Base-by-base conservation (phyloP, 2,329 filamentous ascomycete species). In the Xylaria sp. region DNA sequence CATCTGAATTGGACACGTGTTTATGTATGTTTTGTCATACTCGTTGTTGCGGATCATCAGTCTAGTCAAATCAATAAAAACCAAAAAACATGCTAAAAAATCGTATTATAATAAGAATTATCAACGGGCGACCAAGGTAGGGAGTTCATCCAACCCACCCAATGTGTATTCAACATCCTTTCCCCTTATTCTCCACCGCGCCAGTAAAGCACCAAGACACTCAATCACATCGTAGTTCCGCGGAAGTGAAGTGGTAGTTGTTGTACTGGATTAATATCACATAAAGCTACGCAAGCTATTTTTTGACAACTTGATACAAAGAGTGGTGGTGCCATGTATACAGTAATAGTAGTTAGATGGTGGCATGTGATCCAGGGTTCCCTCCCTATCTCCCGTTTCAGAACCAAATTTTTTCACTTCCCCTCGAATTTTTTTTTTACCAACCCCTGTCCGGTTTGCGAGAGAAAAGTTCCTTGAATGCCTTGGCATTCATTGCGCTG, bases 361-460 rank as follows among this genome's bases (percentile, higher is more conserved):
- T 50, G 34, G 43, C 41, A 39, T 34, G 45, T 45, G 48, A 53
- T 45, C 25, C 25, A 18, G 41, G 18, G 28, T 62, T 41, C 12
- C 25, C 34, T 25, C 53, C 34, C 34, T 55, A 12, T 28, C 9
- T 52, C n/a, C n/a, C 45, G 30, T 52, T 36, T 25, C 50, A 13
- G 55, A 57, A 28, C 30, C 48, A 41, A 45, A 25, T 39, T 62
- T 62, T 59, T 56, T 7, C 55, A 18, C 34, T 41, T 25, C 48
- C 48, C 39, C 36, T 15, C 0, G 15, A 18, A 13, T 15, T 39
- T 45, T 53, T 32, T 45, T 48, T 60, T 53, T 32, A 52, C 64
- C 60, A 67, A 60, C 36, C 58, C 67, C 60, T 18, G 57, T 65
- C 64, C 60, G 32, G 41, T 32, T 36, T 60, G 52, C n/a, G 58